Conservation (phyloP, 2,329 filamentous ascomycete species). For the Hortaea sp. region DNA sequence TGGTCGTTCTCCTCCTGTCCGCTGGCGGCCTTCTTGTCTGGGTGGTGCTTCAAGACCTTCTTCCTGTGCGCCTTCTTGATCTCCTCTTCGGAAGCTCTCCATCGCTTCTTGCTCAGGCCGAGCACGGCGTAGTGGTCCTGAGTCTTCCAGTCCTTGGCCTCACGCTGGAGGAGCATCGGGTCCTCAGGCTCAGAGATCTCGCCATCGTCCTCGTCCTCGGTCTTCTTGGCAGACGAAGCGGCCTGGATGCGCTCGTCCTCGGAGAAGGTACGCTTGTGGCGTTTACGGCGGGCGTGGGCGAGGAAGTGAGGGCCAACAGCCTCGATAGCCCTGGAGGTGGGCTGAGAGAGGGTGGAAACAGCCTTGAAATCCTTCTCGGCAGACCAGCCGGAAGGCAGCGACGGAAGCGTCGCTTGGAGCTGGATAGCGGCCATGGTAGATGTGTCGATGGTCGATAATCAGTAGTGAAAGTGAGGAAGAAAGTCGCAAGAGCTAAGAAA, state of each 20-base stretch:
- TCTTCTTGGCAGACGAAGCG: constrained; percentile 87
- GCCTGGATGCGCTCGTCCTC: constrained; percentile 98
- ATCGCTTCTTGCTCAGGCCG: constrained; percentile 84
- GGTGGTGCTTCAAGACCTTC: constrained; percentile 98
- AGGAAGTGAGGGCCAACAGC: constrained; percentile 96
- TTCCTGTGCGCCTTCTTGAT: constrained; percentile 99
- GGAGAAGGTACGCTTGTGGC: constrained; percentile 94
- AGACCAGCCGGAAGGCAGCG: constrained; percentile 70
- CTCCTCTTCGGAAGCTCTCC: constrained; percentile 88
- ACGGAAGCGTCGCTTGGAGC: constrained; percentile 57
- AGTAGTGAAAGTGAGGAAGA: not conserved
- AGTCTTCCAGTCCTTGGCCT: constrained; percentile 98
- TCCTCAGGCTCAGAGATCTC: constrained; percentile 94
- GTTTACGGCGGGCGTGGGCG: constrained; percentile 78
- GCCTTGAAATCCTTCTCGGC: constrained; percentile 89
- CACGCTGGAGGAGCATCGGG: constrained; percentile 77
- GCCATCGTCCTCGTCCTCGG: constrained; percentile 79
- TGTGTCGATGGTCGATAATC: not conserved
- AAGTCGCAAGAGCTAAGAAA: not conserved
- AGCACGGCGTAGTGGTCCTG: constrained; percentile 99
- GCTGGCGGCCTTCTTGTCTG: constrained; percentile 93
- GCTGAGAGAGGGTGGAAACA: constrained; percentile 62
- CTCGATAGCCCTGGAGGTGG: constrained; percentile 81
- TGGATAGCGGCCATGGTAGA: constrained; percentile 39
- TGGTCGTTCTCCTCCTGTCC: constrained; percentile 85